Evolutionary conservation across 805 yeast genomes (phyloP).

Genomic region (Saccharomycopsis malanga): DNA sequence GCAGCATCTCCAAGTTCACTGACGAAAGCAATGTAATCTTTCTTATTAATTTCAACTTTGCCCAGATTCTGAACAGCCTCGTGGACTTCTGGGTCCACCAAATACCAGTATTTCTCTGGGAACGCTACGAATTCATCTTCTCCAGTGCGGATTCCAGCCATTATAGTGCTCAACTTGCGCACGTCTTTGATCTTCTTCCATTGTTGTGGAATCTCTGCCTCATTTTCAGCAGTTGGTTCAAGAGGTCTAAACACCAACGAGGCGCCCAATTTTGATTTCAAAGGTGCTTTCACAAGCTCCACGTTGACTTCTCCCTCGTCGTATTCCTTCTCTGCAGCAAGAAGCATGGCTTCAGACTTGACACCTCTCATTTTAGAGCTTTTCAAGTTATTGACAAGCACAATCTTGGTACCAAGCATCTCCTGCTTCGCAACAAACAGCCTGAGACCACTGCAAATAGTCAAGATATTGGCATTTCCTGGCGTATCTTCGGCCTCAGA

Average conservation of each 20-base stretch:
- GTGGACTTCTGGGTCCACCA: conserved; percentile 4
- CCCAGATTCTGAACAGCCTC: neutral
- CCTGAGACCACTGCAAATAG: conserved; percentile 58
- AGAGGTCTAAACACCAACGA: conserved; percentile 32
- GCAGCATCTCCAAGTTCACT: conserved; percentile 1
- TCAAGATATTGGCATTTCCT: conserved; percentile 27
- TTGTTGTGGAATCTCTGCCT: neutral
- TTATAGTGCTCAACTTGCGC: conserved; percentile 32
- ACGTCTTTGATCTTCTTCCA: conserved; percentile 29
- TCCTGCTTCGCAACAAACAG: conserved; percentile 34
- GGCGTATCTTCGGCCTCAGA: conserved; percentile 9
- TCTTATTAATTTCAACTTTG: neutral
- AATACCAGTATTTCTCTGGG: conserved; percentile 18
- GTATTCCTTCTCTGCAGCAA: conserved; percentile 43
- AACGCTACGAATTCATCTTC: conserved; percentile 29
- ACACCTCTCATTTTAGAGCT: conserved; percentile 59
- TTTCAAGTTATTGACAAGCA: conserved; percentile 51
- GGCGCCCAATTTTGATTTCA: conserved; percentile 33
- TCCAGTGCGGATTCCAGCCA: conserved; percentile 29
- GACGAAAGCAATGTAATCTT: conserved; percentile 2
- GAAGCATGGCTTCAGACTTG: conserved; percentile 55
- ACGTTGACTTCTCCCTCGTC: conserved; percentile 28
- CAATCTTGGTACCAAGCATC: conserved; percentile 38
- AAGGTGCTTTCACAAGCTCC: conserved; percentile 44
- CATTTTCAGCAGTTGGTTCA: neutral